Base-by-base conservation (phyloP, 306 rosid genomes). In the Trifolium repens region DNA sequence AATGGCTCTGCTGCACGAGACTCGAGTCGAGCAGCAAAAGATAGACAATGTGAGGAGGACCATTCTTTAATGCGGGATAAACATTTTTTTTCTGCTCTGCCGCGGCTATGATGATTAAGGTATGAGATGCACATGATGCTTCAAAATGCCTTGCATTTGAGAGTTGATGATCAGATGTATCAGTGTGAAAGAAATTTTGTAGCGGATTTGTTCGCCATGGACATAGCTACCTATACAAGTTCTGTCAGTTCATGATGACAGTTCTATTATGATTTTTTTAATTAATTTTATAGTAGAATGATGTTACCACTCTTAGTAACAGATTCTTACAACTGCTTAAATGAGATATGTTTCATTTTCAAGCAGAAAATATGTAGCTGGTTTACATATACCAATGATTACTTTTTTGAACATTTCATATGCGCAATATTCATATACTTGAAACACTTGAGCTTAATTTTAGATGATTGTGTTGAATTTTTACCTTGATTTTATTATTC, bases 51-150 rank as follows among this genome's bases (percentile, higher is more conserved):
- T 60, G 44, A 77, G 66, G 84, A 70, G 61, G 84, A 67, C 74
- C 81, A 68, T 78, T 79, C 73, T 75, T 43, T 49, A 35, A 52
- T 61, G 49, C 59, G 67, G 55, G 68, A 34, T 37, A 52, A 46
- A 44, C 19, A 71, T 34, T 59, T 46, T 69, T 52, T 47, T 49
- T 58, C 39, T 59, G 22, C 37, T 42, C 60, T 26, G 54, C 64
- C 5, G 9, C 67, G n/a, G 72, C 22, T 55, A 70, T 54, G 80
- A 52, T 59, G 50, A 57, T 79, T 78, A 34, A 34, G 82, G 42
- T 75, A 69, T 72, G 81, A 67, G 83, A 71, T 81, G 80, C 80
- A 71, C 34, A 66, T 50, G 65, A 64, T 46, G 84, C 80, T 59
- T 76, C 75, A 52, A 61, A 64, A 58, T 59, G 53, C 62, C 77